Percentiles rank a stretch among this genome's conserved stretches.
phyloP scores from a whole-genome alignment of 495 filamentous ascomycete species.

The Lepidopterella palustris region DNA sequence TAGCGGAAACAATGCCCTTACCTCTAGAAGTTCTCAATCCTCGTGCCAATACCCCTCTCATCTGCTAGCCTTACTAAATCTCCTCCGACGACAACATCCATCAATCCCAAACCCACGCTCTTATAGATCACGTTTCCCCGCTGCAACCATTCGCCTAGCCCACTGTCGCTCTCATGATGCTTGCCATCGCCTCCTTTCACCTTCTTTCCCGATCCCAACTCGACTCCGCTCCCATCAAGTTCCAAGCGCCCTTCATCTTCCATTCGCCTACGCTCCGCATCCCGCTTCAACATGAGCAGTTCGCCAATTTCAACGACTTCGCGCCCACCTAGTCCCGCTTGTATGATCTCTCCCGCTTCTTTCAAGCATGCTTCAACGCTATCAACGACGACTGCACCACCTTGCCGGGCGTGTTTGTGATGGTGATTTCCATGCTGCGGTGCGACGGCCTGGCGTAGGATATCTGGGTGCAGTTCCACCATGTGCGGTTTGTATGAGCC shows the following conservation, averaged over 20 bases:
- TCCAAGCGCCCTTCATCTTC: constrained; percentile 29
- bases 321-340: constrained; percentile 60
- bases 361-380: constrained; percentile 69
- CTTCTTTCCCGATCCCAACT: constrained; percentile 23
- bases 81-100: constrained; percentile 72
- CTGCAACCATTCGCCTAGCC: constrained; percentile 63
- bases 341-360: constrained; percentile 84
- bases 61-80: constrained; percentile 69
- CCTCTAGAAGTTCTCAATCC: constrained; percentile 58
- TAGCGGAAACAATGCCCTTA: too few species aligned
- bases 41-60: constrained; percentile 65
- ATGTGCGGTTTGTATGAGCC: constrained; percentile 81
- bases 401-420: constrained; percentile 64
- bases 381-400: constrained; percentile 78
- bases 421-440: constrained; percentile 50
- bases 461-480: constrained; percentile 73
- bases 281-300: constrained; percentile 62
- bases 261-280: constrained; percentile 32
- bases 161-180: constrained; percentile 44
- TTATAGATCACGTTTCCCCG: constrained; percentile 84
- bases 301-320: constrained; percentile 85
- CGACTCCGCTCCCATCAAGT: constrained; percentile 20
- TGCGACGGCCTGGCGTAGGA: constrained; percentile 63
- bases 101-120: constrained; percentile 70
- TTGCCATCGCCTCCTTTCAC: constrained; percentile 28